These are phyloP conservation scores for Pythium apleroticum DNA, from an alignment of 352 stramenopile genomes.

Conservation along the genomic window DNA sequence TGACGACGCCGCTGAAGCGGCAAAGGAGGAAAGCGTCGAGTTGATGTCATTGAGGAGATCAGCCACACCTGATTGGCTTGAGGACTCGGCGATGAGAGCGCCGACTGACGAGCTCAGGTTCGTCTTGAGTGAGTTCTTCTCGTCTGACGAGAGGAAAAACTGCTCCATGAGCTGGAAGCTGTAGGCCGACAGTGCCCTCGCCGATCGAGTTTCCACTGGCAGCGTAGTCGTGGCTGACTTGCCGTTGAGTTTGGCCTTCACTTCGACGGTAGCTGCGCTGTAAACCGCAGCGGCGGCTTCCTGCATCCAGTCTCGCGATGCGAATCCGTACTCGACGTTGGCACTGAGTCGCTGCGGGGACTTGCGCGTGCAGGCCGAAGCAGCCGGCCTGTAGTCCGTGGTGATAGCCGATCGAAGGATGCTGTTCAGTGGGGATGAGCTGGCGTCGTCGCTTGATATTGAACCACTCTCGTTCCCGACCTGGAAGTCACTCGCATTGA, in stretches of 20 bases:
- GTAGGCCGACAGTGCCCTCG: slow-evolving; percentile 15
- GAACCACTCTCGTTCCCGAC: background rate
- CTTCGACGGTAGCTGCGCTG: background rate
- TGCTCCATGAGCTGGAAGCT: slow-evolving; percentile 15
- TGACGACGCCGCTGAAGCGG: background rate
- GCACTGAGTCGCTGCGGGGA: slow-evolving; percentile 47
- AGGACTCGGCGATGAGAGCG: background rate
- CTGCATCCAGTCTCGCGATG: slow-evolving; percentile 45
- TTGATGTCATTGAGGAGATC: slow-evolving; percentile 15
- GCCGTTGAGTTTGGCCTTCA: background rate
- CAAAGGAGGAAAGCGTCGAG: slow-evolving; percentile 9
- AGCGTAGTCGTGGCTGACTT: background rate
- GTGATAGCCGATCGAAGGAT: slow-evolving; percentile 37
- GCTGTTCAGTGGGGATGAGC: slow-evolving; percentile 3
- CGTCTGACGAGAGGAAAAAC: slow-evolving; percentile 14
- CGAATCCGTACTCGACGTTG: slow-evolving; percentile 52
- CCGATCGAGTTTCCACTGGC: background rate
- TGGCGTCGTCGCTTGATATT: background rate
- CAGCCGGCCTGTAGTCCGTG: slow-evolving; percentile 16
- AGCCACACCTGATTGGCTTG: background rate
- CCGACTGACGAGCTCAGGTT: background rate
- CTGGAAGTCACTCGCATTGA: slow-evolving; percentile 8
- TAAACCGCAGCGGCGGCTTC: background rate
- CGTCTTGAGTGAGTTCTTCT: background rate
- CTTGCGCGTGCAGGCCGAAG: slow-evolving; percentile 33